Percentiles rank a stretch among this genome's conserved stretches.
Evolutionary conservation across 331 rosid genomes (phyloP).

Genomic region (Malus hybrid): DNA sequence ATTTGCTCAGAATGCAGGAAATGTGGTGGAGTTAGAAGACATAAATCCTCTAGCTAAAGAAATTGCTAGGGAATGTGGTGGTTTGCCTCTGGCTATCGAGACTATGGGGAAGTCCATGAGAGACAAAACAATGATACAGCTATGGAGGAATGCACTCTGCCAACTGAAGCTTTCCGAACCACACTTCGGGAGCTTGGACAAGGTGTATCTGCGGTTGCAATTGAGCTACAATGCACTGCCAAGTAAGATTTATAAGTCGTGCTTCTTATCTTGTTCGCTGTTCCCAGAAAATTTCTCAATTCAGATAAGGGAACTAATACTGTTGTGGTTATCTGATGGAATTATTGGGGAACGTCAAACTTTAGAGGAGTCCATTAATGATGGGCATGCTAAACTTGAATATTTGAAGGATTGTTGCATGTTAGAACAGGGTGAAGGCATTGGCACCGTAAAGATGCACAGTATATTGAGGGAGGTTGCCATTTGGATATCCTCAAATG

Average conservation of each 20-base stretch:
- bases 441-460: constrained; percentile 13
- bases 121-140: constrained; percentile 9
- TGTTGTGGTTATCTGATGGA: constrained; percentile 11
- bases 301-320: constrained; percentile 9
- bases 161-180: not conserved
- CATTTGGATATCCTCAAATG: constrained; percentile 5
- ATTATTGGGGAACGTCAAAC: constrained; percentile 6
- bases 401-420: constrained; percentile 15
- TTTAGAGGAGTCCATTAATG: constrained; percentile 6
- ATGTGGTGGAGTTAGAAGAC: constrained; percentile 3
- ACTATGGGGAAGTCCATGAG: constrained; percentile 17
- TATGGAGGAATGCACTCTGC: constrained; percentile 5
- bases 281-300: constrained; percentile 19
- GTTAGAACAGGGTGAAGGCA: constrained; percentile 13
- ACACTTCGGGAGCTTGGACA: constrained; percentile 1
- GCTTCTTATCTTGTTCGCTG: constrained; percentile 18
- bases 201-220: constrained; percentile 10
- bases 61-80: constrained; percentile 15
- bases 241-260: constrained; percentile 10
- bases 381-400: constrained; percentile 15
- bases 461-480: constrained; percentile 9
- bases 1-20: constrained; percentile 11
- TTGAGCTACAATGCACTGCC: constrained; percentile 18
- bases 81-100: constrained; percentile 15
- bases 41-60: constrained; percentile 11